Evolutionary conservation across 2,329 filamentous ascomycete species (phyloP).

Genomic region (Kalaharituber pfeilii): DNA sequence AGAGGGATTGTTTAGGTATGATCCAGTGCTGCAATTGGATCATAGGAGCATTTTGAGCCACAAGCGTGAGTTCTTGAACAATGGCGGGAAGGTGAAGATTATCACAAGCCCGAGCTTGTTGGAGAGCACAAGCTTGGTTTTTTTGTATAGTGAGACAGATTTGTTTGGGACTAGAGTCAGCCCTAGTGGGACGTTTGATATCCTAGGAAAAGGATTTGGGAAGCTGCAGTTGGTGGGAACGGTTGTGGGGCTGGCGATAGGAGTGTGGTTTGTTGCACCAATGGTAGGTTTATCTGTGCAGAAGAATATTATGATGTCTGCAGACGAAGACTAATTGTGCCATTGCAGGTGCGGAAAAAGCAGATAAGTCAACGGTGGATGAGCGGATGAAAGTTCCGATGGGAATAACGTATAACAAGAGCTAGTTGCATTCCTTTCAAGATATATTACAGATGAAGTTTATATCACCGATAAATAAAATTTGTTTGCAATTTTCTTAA

Average conservation of each 20-base stretch:
- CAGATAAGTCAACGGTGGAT: conserved; percentile 31
- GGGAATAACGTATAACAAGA: conserved; percentile 5
- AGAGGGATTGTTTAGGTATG: conserved; percentile 66
- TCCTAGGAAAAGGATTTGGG: conserved; percentile 84
- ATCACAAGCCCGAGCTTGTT: conserved; percentile 61
- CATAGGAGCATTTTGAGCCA: conserved; percentile 67
- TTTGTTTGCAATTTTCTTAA: too few relatives aligned
- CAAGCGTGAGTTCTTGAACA: conserved; percentile 50
- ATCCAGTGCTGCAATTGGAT: conserved; percentile 64
- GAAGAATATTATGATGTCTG: background rate
- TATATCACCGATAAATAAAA: too few relatives aligned
- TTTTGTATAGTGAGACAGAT: conserved; percentile 66
- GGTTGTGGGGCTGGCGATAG: conserved; percentile 58
- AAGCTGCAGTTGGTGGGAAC: conserved; percentile 72
- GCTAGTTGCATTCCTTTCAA: conserved; percentile 2
- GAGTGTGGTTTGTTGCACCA: conserved; percentile 62
- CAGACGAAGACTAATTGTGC: conserved; percentile 7
- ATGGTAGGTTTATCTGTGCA: conserved; percentile 47
- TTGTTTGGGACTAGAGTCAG: conserved; percentile 71
- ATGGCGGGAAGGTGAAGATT: conserved; percentile 47
- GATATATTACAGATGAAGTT: background rate
- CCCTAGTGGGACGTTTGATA: conserved; percentile 82
- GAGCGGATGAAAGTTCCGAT: too few relatives aligned
- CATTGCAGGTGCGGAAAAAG: conserved; percentile 32
- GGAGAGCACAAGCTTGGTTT: conserved; percentile 80